Evolutionary conservation across 179 eudicot species (phyloP), one percentile per base, ranked within the genome.

Genomic region (Silene coronaria): DNA sequence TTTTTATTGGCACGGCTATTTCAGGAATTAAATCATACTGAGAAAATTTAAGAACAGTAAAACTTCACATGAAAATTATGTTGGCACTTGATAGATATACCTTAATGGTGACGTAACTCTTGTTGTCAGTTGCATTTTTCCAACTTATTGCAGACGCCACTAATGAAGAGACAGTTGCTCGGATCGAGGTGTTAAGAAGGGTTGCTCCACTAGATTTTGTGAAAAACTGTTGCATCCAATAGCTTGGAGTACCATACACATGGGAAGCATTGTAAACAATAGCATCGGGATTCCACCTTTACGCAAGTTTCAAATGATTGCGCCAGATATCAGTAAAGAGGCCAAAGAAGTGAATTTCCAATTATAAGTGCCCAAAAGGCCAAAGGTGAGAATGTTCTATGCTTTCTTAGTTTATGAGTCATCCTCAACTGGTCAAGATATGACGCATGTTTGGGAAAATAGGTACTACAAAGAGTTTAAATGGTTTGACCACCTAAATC

Each of bases 281-380:
- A 55, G 98, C 97, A 89, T 93, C 97, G 10, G 98, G 93, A 68
- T 79, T 90, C 98, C 96, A 91, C 85, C 95, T 91, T 65, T 26
- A 67, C 4, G 9, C 21, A 58, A 22, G 22, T 76, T 76, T 55
- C 6, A 46, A 67, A 38, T 12, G 34, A 53, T 71, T 27, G 57
- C 58, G 27, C 32, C 36, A 23, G 53, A 51, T 7, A 24, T 51
- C 42, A 36, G 21, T 2, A 38, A 45, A 67, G n/a, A 24, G 13
- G 67, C 28, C 55, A 21, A 28, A 55, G 16, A 73, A 17, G 22
- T 24, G 34, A 27, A 8, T 14, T 53, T 27, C 19, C 12, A 24
- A 51, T 32, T 4, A 0, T 4, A 72, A 32, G 46, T 51, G 61
- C 27, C 57, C 57, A 14, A 23, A 22, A 59, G 63, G 4, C 13